Percentiles rank a stretch among this genome's conserved stretches.
Conservation (phyloP, 306 rosid species). For the Glycyrrhiza uralensis region DNA sequence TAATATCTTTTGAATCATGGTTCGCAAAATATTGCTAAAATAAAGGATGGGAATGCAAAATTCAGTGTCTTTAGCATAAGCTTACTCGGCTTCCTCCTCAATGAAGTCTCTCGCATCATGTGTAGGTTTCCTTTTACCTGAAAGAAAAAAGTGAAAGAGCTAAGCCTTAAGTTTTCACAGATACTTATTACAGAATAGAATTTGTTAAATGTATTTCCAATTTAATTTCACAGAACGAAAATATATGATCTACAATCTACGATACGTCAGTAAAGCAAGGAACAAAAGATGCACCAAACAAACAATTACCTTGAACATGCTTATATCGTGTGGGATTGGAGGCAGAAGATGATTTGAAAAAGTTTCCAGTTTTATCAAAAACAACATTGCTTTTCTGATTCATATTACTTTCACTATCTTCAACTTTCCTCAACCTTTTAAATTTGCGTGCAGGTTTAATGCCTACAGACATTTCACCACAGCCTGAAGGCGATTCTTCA, state of each 20-base stretch:
- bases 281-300: conserved; percentile 10
- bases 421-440: conserved; percentile 75
- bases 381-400: conserved; percentile 35
- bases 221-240: conserved; percentile 15
- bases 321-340: conserved; percentile 28
- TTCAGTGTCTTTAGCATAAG: conserved; percentile 3
- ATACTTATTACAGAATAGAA: not conserved
- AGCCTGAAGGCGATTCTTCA: conserved; percentile 56
- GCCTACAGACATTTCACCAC: conserved; percentile 54
- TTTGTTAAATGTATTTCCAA: conserved; percentile 4
- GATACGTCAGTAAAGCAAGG: not conserved
- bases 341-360: conserved; percentile 30
- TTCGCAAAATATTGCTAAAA: not conserved
- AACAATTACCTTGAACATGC: conserved; percentile 47
- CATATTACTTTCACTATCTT: conserved; percentile 31
- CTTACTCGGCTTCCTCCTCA: conserved; percentile 99
- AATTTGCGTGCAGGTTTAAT: conserved; percentile 52
- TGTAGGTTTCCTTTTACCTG: conserved; percentile 60
- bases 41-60: conserved; percentile 27
- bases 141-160: conserved; percentile 23
- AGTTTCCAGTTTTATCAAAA: conserved; percentile 25
- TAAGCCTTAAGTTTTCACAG: not conserved
- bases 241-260: not conserved
- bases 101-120: conserved; percentile 54
- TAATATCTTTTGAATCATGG: not conserved